Evolutionary conservation across 305 asterid species (phyloP), one percentile per base, ranked within the genome.

Genomic region (Ilex paraguariensis): DNA sequence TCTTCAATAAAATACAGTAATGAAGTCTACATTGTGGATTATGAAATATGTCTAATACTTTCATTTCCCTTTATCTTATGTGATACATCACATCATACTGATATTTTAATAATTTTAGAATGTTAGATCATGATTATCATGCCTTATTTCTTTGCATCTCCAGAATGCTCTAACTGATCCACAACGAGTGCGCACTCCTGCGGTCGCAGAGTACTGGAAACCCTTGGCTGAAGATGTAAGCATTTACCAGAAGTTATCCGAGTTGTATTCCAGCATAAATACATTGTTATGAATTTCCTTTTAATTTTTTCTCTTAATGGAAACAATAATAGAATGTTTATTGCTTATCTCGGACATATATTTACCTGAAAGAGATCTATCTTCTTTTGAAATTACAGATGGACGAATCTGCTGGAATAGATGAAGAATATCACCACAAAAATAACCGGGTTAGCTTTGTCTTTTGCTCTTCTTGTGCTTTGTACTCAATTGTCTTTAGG

Each of bases 331-430:
- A 36, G 42, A 36, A 8, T 2, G 52, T 46, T 46, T 40, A 55
- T 21, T 21, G 28, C 28, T 21, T 21, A 21, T 21, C 28, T 21
- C 28, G 1, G 28, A 21, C 28, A 21, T 21, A 1, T 21, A 21
- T 21, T 62, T 53, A 59, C 56, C 68, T 72, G 42, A 59, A 52
- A 56, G 60, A 66, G 40, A 57, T 28, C 13, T 44, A 51, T 65
- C 55, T 66, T 49, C 65, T 71, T 76, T 12, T 69, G 67, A 59
- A 71, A 61, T 67, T 71, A 78, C 85, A 93, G 97, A 90, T 90
- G 98, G 98, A 93, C 45, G 95, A 83, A 69, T 74, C 96, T 67
- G 96, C 97, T n/a, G 97, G 98, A 70, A 93, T 93, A 62, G 98
- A 93, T 74, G 92, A 89, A 67, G 98, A 93, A 73, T 93, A 93